Evolutionary conservation across 495 filamentous ascomycete genomes (phyloP).

Genomic region (Penicillium odoratum): DNA sequence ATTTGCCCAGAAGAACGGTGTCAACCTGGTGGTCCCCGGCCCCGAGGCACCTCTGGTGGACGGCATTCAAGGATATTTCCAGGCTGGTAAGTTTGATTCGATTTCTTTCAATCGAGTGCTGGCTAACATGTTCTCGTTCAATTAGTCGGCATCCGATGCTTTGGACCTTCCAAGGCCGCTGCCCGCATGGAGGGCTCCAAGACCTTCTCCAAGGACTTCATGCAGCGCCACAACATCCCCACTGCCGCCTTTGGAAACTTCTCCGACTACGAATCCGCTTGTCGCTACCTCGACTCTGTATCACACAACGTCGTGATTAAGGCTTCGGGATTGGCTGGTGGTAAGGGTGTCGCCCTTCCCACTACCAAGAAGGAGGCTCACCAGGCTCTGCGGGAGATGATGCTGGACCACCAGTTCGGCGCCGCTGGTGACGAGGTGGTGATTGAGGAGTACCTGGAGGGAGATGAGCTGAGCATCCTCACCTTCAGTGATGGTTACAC

Average conservation of each 20-base stretch:
- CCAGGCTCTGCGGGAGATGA: conserved; percentile 79
- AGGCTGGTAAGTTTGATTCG: conserved; percentile 44
- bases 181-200: conserved; percentile 95
- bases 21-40: conserved; percentile 88
- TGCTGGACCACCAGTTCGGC: conserved; percentile 86
- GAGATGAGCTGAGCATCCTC: conserved; percentile 89
- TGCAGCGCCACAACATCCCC: conserved; percentile 86
- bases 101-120: background rate
- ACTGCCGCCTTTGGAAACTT: conserved; percentile 92
- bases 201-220: conserved; percentile 97
- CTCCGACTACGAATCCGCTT: conserved; percentile 73
- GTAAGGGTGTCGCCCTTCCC: conserved; percentile 91
- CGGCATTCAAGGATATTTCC: conserved; percentile 83
- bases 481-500: conserved; percentile 89
- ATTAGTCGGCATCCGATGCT: conserved; percentile 72
- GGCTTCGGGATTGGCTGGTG: conserved; percentile 80
- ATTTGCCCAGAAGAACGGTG: conserved; percentile 66
- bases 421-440: conserved; percentile 88
- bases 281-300: conserved; percentile 71
- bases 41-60: conserved; percentile 94
- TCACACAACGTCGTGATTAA: conserved; percentile 84
- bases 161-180: conserved; percentile 83
- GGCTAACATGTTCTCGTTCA: conserved; percentile 17
- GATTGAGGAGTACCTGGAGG: conserved; percentile 91
- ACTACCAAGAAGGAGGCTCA: conserved; percentile 78